These are phyloP conservation scores for Wallacemonas sp. DNA, from an alignment of 208 protist species.

Conservation along the genomic window DNA sequence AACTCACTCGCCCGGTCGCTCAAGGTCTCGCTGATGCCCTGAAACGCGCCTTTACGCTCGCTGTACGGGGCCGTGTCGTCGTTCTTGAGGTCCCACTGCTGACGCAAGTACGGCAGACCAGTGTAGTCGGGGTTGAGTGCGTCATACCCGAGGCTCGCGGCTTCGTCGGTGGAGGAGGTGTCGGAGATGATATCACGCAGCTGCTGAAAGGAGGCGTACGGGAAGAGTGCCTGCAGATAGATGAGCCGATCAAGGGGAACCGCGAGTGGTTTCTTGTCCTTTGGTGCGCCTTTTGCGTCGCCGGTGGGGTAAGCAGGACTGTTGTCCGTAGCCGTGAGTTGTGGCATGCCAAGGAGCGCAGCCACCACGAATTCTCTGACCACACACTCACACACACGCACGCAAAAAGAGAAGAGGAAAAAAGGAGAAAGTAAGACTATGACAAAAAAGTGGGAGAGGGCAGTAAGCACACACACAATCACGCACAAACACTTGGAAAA, in stretches of 20 bases:
- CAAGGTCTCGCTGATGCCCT: constrained; percentile 34
- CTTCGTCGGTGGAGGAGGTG: constrained; percentile 39
- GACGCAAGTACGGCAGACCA: constrained; percentile 40
- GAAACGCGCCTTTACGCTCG: constrained; percentile 33
- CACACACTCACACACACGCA: too few species aligned
- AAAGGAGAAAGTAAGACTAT: too few species aligned
- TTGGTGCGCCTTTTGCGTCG: neutral
- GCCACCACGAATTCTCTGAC: too few species aligned
- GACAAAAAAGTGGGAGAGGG: too few species aligned
- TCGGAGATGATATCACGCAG: constrained; percentile 25
- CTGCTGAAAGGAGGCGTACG: constrained; percentile 47
- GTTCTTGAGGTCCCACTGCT: constrained; percentile 28
- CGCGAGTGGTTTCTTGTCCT: neutral
- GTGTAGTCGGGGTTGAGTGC: constrained; percentile 56
- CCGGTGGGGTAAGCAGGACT: neutral
- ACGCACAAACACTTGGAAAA: too few species aligned
- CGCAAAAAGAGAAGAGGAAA: constrained; percentile 4
- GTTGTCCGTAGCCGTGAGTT: neutral
- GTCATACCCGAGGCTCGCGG: constrained; percentile 41
- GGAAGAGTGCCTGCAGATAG: constrained; percentile 67
- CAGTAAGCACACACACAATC: too few species aligned
- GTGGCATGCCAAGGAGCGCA: too few species aligned
- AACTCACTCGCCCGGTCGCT: constrained; percentile 32
- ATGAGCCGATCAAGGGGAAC: constrained; percentile 27
- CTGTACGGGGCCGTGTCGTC: constrained; percentile 17